Conservation (phyloP, 805 yeast genomes). For the Metschnikowia lunata region DNA sequence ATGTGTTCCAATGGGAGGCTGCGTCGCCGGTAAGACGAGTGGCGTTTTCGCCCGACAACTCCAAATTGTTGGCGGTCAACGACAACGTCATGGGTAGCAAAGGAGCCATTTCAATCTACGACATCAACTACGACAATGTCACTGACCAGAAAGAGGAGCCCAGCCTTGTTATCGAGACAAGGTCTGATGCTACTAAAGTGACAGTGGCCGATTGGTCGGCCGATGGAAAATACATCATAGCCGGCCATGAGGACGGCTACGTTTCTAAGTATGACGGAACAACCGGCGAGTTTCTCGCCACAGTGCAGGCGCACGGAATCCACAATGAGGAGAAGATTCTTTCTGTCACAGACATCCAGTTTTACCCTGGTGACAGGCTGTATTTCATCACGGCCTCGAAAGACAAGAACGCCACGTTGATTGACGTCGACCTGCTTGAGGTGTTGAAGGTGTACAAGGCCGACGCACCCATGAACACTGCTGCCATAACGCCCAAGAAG, state of each 20-base stretch:
- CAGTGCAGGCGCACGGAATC: constrained; percentile 67
- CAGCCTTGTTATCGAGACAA: constrained; percentile 53
- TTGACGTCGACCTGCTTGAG: constrained; percentile 73
- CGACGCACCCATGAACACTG: constrained; percentile 93
- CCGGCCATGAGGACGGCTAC: constrained; percentile 85
- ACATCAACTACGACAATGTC: constrained; percentile 48
- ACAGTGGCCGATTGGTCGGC: constrained; percentile 87
- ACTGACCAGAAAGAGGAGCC: constrained; percentile 52
- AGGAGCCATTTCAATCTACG: constrained; percentile 71
- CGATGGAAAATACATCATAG: constrained; percentile 66
- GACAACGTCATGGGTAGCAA: constrained; percentile 89
- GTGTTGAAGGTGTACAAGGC: constrained; percentile 71
- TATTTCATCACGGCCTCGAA: constrained; percentile 91
- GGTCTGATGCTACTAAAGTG: constrained; percentile 55
- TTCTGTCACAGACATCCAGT: constrained; percentile 80
- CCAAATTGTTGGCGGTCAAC: constrained; percentile 66
- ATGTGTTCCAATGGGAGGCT: constrained; percentile 65
- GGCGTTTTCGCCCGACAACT: constrained; percentile 73
- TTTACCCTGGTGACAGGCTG: constrained; percentile 71
- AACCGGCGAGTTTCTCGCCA: constrained; percentile 64
- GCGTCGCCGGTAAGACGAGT: constrained; percentile 90
- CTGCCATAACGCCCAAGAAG: constrained; percentile 89
- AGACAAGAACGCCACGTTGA: constrained; percentile 77
- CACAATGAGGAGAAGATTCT: constrained; percentile 42
- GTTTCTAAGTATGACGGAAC: constrained; percentile 74